Conservation (phyloP, 2,329 filamentous ascomycete genomes). For the Pseudodiploospora longispora region DNA sequence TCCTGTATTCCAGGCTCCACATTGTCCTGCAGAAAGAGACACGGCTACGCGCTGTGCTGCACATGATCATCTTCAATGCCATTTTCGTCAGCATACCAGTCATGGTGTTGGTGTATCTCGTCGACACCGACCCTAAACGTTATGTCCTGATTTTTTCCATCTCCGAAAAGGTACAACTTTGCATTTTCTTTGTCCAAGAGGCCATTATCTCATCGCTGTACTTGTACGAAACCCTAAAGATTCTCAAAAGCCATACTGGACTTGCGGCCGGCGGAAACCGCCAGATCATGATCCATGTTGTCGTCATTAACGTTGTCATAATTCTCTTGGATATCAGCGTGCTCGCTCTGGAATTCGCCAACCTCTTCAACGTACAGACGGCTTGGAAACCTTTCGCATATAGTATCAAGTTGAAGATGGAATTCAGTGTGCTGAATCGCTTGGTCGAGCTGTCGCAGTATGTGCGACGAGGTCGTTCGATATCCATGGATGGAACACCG, state of each 20-base stretch:
- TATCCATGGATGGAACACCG: no score
- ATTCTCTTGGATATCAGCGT: conserved; percentile 37
- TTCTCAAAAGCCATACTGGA: conserved; percentile 7
- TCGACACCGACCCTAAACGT: conserved; percentile 20
- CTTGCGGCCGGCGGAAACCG: conserved; percentile 2
- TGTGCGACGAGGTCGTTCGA: no score
- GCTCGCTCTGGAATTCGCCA: conserved; percentile 27
- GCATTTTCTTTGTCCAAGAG: conserved; percentile 45
- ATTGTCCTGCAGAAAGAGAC: conserved; percentile 43
- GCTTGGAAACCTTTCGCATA: conserved; percentile 30
- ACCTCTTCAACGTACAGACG: conserved; percentile 28
- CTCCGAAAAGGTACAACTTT: conserved; percentile 45
- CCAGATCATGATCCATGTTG: conserved; percentile 25
- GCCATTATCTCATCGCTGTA: conserved; percentile 42
- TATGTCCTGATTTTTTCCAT: conserved; percentile 22
- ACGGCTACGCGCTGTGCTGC: conserved; percentile 39
- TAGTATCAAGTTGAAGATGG: conserved; percentile 31
- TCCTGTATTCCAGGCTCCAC: conserved; percentile 54
- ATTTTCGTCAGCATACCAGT: conserved; percentile 46
- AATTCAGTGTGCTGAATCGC: conserved; percentile 32
- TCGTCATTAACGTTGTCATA: conserved; percentile 38
- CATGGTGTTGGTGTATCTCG: conserved; percentile 43
- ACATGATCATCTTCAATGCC: conserved; percentile 47
- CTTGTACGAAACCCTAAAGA: conserved; percentile 24
- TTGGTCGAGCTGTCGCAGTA: conserved; percentile 15